Conservation (phyloP, 2,329 filamentous ascomycete species). For the Colletotrichum euphorbiae region DNA sequence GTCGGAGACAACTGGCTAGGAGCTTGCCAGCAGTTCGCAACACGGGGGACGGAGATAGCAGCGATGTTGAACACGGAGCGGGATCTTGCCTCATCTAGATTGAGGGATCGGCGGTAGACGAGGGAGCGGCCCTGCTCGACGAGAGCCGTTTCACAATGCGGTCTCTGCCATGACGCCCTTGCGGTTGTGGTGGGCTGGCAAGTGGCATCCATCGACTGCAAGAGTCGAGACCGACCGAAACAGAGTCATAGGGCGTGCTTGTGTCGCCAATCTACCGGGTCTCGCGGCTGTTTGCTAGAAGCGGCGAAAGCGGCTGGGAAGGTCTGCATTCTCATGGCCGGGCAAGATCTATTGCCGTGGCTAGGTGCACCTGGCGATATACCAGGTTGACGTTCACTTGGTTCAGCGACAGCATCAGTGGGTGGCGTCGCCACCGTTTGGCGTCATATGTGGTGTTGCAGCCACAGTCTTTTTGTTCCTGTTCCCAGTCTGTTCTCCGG, state of each 20-base stretch:
- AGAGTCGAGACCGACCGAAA: conserved; percentile 6
- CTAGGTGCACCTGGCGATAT: too few relatives aligned
- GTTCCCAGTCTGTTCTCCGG: neutral
- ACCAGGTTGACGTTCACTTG: neutral
- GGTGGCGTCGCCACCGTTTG: neutral
- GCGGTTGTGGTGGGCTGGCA: neutral
- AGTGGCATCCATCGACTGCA: too few relatives aligned
- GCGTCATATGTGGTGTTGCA: conserved; percentile 5
- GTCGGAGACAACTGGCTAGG: conserved; percentile 1
- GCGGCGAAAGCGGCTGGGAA: conserved; percentile 29
- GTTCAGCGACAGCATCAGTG: neutral
- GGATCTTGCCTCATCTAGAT: conserved; percentile 38
- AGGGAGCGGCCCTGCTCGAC: conserved; percentile 9
- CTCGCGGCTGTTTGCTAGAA: conserved; percentile 19
- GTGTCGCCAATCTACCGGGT: conserved; percentile 29
- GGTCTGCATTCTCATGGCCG: conserved; percentile 1
- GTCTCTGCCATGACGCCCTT: conserved; percentile 3
- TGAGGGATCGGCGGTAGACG: conserved; percentile 34
- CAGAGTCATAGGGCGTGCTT: conserved; percentile 12
- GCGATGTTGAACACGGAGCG: conserved; percentile 31
- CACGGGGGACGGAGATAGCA: conserved; percentile 5
- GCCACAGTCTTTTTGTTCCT: neutral
- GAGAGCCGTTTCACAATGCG: conserved; percentile 28
- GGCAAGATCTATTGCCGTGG: neutral
- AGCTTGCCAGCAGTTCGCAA: neutral